Base-by-base conservation (phyloP, 768 basidiomycete genomes). In the Lyophyllum atratum region DNA sequence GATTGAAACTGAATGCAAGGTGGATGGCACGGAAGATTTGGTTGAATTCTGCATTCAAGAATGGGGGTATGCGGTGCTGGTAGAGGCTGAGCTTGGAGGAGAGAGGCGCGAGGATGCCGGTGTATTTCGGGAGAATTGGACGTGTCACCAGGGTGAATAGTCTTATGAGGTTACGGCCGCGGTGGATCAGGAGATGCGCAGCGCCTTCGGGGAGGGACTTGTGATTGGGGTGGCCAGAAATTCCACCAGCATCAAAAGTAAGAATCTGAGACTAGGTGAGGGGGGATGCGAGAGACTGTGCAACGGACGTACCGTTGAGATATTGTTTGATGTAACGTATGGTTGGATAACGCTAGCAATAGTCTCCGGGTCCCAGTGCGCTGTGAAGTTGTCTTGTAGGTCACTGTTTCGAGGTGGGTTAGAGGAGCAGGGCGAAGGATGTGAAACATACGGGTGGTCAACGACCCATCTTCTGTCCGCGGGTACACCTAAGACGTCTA, bases 211-310 rank as follows among this genome's bases (percentile, higher is more conserved):
- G 83, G 17, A 95, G 76, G 1, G 93, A 86, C 59, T 75, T 79
- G 71, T 97, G 95, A 68, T 97, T 97, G 2, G 91, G 91, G 66
- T 96, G 95, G 3, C 75, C 76, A n/a, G 94, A 92, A 14, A 96
- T 75, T 2, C 94, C 95, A 2, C 64, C 62, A 0, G 73, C 56
- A 70, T 97, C 95, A 66, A 96, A 97, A 0, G 93, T 95, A 47
- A 97, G 75, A 46, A 96, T 85, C 93, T 95, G 52, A 37, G 48
- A n/a, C 28, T 43, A 12, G 51, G 46, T 25, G 46, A 44, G 47
- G 39, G 60, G 48, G 42, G 2, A 21, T 50, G 24, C 39, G 50
- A 37, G 51, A 59, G 50, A 29, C 54, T 9, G n/a, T 52, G 59
- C 52, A 40, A 44, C 42, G 37, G 21, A 72, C 82, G 26, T 64